Percentiles rank a stretch among this genome's conserved stretches.
These are phyloP conservation scores for Thyridium curvatum DNA, from an alignment of 2,329 filamentous ascomycete species.

Conservation along the genomic window DNA sequence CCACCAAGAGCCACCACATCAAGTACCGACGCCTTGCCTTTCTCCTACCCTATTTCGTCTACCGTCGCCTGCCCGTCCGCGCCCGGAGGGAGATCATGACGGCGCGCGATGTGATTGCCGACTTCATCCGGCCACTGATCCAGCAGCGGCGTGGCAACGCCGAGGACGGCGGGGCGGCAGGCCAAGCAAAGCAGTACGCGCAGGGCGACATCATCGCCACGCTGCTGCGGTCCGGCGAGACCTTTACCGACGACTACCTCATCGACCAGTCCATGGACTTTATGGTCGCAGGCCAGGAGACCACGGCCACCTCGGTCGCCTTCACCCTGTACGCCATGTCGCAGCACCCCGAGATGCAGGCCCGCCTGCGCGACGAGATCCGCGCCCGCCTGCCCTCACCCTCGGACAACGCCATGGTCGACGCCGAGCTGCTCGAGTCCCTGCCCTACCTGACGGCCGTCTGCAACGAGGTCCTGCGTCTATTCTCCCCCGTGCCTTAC, in stretches of 20 bases:
- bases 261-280: slow-evolving; percentile 38
- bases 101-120: neutral
- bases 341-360: slow-evolving; percentile 29
- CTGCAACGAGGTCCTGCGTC: slow-evolving; percentile 34
- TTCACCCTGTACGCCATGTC: slow-evolving; percentile 34
- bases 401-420: slow-evolving; percentile 18
- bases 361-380: slow-evolving; percentile 31
- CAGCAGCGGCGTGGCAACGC: neutral
- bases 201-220: slow-evolving; percentile 2
- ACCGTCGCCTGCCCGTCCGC: neutral
- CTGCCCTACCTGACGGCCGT: slow-evolving; percentile 35
- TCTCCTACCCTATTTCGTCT: neutral
- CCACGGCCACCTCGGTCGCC: slow-evolving; percentile 53
- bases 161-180: neutral
- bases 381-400: slow-evolving; percentile 22
- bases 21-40: neutral
- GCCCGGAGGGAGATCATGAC: neutral
- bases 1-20: neutral
- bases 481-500: slow-evolving; percentile 25
- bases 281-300: slow-evolving; percentile 56
- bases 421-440: slow-evolving; percentile 27
- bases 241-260: slow-evolving; percentile 1
- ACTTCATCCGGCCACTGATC: slow-evolving; percentile 1
- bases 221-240: neutral
- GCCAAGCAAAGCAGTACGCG: slow-evolving; percentile 1